Evolutionary conservation across 2,329 filamentous ascomycete genomes (phyloP).

Genomic region (Cadophora malorum): DNA sequence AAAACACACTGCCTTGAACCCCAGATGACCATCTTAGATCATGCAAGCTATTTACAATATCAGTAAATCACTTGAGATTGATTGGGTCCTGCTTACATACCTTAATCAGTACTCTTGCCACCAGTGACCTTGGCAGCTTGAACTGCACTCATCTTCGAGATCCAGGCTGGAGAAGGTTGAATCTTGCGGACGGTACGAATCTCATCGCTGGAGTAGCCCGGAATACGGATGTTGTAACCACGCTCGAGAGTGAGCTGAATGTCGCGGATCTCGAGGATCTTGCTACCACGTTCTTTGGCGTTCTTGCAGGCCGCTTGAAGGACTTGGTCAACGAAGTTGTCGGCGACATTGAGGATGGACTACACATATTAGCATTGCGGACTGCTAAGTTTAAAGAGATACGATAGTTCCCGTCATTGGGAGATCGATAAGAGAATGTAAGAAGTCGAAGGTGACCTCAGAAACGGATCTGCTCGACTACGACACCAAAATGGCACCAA

Average conservation of each 20-base stretch:
- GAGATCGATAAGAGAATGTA: not conserved
- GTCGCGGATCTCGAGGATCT: slow-evolving; percentile 87
- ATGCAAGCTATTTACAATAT: not conserved
- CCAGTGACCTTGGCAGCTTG: slow-evolving; percentile 87
- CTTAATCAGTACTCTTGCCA: slow-evolving; percentile 43
- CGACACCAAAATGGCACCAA: not conserved
- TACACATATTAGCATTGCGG: slow-evolving; percentile 47
- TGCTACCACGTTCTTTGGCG: slow-evolving; percentile 89
- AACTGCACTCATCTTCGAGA: slow-evolving; percentile 95
- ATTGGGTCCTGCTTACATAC: not conserved
- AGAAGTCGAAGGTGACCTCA: not conserved
- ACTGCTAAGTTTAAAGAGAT: no score
- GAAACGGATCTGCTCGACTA: not conserved
- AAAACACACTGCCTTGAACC: slow-evolving; percentile 23
- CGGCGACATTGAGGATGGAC: slow-evolving; percentile 87
- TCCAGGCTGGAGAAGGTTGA: slow-evolving; percentile 86
- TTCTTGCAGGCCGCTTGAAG: slow-evolving; percentile 87
- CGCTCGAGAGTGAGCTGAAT: slow-evolving; percentile 84
- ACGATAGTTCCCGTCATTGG: no score
- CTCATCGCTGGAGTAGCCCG: slow-evolving; percentile 93
- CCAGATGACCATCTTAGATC: slow-evolving; percentile 1
- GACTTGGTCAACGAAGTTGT: slow-evolving; percentile 94
- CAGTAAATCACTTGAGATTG: not conserved
- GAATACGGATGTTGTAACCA: slow-evolving; percentile 89
- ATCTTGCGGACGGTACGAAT: slow-evolving; percentile 93